Evolutionary conservation across 345 rosid species (phyloP), one percentile per base, ranked within the genome.

Genomic region (Salix brachista): DNA sequence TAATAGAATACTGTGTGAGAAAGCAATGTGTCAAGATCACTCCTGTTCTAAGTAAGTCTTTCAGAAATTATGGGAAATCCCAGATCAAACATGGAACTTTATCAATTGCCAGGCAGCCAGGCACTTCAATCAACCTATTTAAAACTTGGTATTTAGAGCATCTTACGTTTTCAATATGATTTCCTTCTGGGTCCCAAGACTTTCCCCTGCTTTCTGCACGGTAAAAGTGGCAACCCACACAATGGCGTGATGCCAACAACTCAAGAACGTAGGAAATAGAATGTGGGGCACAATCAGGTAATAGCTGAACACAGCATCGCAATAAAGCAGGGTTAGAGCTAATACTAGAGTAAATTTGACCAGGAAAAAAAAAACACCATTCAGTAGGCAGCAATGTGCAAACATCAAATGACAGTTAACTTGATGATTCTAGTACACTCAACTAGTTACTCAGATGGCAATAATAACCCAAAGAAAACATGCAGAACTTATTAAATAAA

Each of bases 241-340:
- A 93, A 81, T 93, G 95, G 65, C 79, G 91, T 65, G 84, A 78
- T 56, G 87, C 44, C 86, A 93, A 72, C 87, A 91, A 79, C 80
- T 90, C 94, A 37, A 93, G 94, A 78, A 96, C 82, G 80, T 90
- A 96, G 79, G 86, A 74, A 65, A 91, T 91, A 23, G 99, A 96
- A 78, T 74, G 88, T 10, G 98, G 97, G 71, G 98, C 96, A 77
- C 97, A 96, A 54, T 91, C 98, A 28, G 99, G 99, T 71, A 89
- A 88, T 70, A 96, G 97, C 97, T 93, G 90, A 89, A 82, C 28
- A 32, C n/a, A 66, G 46, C 32, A 54, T 72, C 42, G 52, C 32
- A 50, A 11, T 6, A 65, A 58, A 62, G 62, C 48, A 30, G 13
- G n/a, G 32, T 48, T 17, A 50, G 66, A 50, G 28, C 58, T 36